Evolutionary conservation across 2,329 filamentous ascomycete genomes (phyloP).

Genomic region (Cladophialophora psammophila): DNA sequence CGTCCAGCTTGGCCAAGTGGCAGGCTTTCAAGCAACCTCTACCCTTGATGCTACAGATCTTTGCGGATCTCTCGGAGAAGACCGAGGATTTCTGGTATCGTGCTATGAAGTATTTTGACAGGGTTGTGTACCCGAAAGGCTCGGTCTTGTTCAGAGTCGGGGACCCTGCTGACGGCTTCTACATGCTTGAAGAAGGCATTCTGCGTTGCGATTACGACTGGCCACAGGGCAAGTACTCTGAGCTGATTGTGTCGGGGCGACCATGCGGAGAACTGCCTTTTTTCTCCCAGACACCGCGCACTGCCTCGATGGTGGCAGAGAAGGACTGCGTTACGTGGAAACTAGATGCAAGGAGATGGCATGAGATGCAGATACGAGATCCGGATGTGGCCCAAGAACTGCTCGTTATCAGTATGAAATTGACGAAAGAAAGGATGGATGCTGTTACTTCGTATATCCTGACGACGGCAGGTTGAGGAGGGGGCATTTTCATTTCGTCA

Average conservation of each 20-base stretch:
- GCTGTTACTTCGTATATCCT: constrained; percentile 65
- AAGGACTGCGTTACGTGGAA: constrained; percentile 83
- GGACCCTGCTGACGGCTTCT: constrained; percentile 81
- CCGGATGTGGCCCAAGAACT: constrained; percentile 83
- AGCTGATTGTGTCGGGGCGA: constrained; percentile 91
- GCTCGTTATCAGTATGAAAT: constrained; percentile 84
- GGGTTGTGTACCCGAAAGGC: constrained; percentile 71
- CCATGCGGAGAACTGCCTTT: constrained; percentile 97
- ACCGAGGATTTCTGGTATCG: constrained; percentile 97
- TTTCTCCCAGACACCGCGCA: constrained; percentile 87
- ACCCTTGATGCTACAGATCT: constrained; percentile 91
- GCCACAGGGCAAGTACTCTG: constrained; percentile 85
- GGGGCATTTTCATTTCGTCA: not conserved
- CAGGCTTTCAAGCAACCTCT: constrained; percentile 88
- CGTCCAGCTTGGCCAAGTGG: constrained; percentile 71
- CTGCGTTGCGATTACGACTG: constrained; percentile 88
- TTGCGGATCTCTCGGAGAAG: constrained; percentile 82
- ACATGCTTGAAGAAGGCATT: constrained; percentile 87
- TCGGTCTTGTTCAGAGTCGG: constrained; percentile 79
- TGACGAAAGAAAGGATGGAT: constrained; percentile 93
- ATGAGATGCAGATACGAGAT: constrained; percentile 72
- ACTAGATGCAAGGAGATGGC: constrained; percentile 76
- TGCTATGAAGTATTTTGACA: constrained; percentile 75
- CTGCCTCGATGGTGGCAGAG: constrained; percentile 85
- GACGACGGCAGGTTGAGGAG: constrained; percentile 31